Evolutionary conservation across 805 yeast genomes (phyloP), one percentile per base, ranked within the genome.

Genomic region (Yarrowia yakushimensis): DNA sequence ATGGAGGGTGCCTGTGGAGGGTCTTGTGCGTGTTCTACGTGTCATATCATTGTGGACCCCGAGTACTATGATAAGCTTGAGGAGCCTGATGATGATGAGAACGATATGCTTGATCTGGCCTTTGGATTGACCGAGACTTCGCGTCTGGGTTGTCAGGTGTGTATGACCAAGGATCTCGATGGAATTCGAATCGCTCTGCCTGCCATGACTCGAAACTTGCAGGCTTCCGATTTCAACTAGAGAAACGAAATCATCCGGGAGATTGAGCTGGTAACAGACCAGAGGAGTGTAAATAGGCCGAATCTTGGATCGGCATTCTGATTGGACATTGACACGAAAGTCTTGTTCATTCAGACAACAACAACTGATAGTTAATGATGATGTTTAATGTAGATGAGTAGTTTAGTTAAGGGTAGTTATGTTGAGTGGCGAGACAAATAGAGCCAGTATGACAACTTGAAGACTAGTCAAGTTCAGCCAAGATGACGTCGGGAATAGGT

Each of bases 1-100:
- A 92, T 94, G 94, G 99, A 94, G 73, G 80, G 90, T 46, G 99
- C 99, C 0, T 94, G 99, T 76, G 99, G 99, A 22, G 99, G 98
- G 3, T 90, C 97, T 4, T 94, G 99, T 79, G 99, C 99, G 1
- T 94, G 99, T 73, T 91, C 97, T 5, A 94, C 99, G 0, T 94
- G 99, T 72, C 99, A 94, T 76, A 86, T 94, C 61, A 93, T 94
- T 57, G 91, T 94, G 39, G 99, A 94, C 72, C 98, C 99, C 0
- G 97, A 88, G 48, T 91, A 79, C 73, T 94, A 90, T 75, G 99
- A 94, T 71, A 82, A 78, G 55, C 83, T 94, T 66, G 96, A 94
- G 10, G 98, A 94, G 73, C 98, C 99, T 0, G 90, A 86, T 67
- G 99, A 94, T 72, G 99, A 94, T 71, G 99, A 94, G 74, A 93